These are phyloP conservation scores for Colletotrichum neosansevieriae DNA, from an alignment of 2,329 filamentous ascomycete genomes.

Conservation along the genomic window DNA sequence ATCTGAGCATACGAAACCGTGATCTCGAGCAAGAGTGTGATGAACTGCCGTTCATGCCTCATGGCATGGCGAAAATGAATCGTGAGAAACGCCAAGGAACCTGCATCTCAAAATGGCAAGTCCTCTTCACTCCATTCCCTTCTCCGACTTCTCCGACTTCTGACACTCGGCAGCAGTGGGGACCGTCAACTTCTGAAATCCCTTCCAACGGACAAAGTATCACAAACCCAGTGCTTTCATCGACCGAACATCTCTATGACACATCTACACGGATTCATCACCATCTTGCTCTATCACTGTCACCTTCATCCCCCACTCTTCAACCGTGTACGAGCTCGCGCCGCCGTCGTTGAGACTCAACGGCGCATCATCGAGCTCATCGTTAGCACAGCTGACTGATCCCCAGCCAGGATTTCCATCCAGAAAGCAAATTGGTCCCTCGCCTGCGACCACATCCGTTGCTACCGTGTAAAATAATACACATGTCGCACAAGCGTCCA, in stretches of 20 bases:
- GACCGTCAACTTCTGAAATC: not conserved
- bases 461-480: constrained; percentile 52
- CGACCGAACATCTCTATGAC: not conserved
- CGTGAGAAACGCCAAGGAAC: not conserved
- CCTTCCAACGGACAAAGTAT: not conserved
- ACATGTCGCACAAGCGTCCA: constrained; percentile 47
- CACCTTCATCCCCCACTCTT: constrained; percentile 16
- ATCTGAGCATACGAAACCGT: constrained; percentile 7
- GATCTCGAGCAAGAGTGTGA: not conserved
- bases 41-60: constrained; percentile 16
- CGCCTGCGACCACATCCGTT: constrained; percentile 45
- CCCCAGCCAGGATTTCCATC: constrained; percentile 48
- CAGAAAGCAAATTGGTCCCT: constrained; percentile 49
- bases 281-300: constrained; percentile 4
- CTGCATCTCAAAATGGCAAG: not conserved
- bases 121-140: not conserved
- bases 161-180: not conserved
- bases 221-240: not conserved
- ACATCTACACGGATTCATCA: constrained; percentile 10
- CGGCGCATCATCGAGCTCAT: constrained; percentile 50
- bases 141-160: not conserved
- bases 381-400: constrained; percentile 43
- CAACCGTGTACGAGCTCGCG: not conserved
- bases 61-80: not conserved
- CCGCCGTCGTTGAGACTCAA: constrained; percentile 34